Evolutionary conservation across 1,284 basidiomycete genomes (phyloP).

Genomic region (Earliella scabrosa): DNA sequence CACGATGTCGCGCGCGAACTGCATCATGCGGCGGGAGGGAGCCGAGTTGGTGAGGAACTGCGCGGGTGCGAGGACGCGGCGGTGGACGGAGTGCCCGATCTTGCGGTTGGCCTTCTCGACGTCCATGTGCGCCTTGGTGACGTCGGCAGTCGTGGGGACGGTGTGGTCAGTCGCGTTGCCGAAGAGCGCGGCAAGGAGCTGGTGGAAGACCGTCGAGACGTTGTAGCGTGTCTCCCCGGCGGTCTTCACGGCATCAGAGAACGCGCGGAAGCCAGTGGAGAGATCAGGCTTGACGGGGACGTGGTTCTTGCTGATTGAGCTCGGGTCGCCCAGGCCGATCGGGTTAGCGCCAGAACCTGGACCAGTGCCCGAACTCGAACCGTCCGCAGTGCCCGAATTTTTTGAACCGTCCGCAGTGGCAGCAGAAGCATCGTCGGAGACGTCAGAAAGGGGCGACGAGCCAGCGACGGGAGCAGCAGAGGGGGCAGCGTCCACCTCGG

Average conservation of each 20-base stretch:
- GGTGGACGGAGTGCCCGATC: neutral
- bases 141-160: neutral
- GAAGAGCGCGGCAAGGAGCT: conserved; percentile 6
- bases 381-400: neutral
- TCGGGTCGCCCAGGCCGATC: neutral
- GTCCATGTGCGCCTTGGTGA: neutral
- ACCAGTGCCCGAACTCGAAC: no score
- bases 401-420: neutral
- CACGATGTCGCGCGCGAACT: neutral
- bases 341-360: neutral
- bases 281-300: conserved; percentile 9
- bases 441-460: neutral
- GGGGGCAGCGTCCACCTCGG: neutral
- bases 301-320: neutral
- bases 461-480: neutral
- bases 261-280: neutral
- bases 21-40: conserved; percentile 1
- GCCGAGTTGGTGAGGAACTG: conserved; percentile 3
- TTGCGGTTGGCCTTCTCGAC: neutral
- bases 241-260: neutral
- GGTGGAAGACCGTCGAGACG: conserved; percentile 13
- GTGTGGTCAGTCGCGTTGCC: neutral
- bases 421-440: neutral
- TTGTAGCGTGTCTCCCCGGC: conserved; percentile 12
- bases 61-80: conserved; percentile 11